A percentile compares a stretch with the other conserved stretches of the same genome.
These are phyloP conservation scores for Hypoxylon cercidicola DNA, from an alignment of 495 filamentous ascomycete genomes.

Conservation along the genomic window DNA sequence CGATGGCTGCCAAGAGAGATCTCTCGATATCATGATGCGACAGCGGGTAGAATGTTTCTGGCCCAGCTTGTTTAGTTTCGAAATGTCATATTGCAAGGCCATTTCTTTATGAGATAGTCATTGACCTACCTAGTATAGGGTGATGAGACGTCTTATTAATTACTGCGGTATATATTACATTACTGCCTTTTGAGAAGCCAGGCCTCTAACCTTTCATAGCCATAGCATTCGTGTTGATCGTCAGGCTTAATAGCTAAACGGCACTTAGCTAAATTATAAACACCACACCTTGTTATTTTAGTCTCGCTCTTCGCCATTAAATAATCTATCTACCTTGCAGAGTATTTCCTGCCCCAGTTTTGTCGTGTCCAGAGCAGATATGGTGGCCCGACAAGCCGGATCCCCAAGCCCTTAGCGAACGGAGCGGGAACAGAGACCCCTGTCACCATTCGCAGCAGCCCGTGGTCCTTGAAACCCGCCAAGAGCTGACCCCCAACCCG, in stretches of 20 bases:
- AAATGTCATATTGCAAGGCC: slow-evolving; percentile 7
- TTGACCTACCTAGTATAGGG: not conserved
- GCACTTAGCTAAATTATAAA: too few relatives aligned
- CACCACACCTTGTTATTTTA: too few relatives aligned
- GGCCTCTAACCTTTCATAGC: too few relatives aligned
- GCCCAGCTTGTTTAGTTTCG: slow-evolving; percentile 32
- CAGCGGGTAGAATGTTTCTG: slow-evolving; percentile 16
- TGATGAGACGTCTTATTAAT: too few relatives aligned
- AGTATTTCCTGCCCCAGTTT: not conserved
- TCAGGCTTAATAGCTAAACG: too few relatives aligned
- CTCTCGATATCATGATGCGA: slow-evolving; percentile 11
- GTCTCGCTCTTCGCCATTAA: too few relatives aligned
- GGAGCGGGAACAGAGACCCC: slow-evolving; percentile 20
- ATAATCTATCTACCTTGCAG: not conserved
- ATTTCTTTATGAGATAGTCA: not conserved
- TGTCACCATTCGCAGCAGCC: slow-evolving; percentile 6
- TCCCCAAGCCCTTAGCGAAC: slow-evolving; percentile 25
- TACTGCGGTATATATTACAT: too few relatives aligned
- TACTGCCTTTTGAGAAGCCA: too few relatives aligned
- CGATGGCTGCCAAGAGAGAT: slow-evolving; percentile 7
- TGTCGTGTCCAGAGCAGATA: not conserved
- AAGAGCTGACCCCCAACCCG: slow-evolving; percentile 25
- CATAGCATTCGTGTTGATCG: too few relatives aligned
- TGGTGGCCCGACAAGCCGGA: slow-evolving; percentile 18
- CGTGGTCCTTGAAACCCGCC: slow-evolving; percentile 38